Evolutionary conservation across 371 early-diverging fungal genomes (phyloP).

Genomic region (Gilbertella persicaria): DNA sequence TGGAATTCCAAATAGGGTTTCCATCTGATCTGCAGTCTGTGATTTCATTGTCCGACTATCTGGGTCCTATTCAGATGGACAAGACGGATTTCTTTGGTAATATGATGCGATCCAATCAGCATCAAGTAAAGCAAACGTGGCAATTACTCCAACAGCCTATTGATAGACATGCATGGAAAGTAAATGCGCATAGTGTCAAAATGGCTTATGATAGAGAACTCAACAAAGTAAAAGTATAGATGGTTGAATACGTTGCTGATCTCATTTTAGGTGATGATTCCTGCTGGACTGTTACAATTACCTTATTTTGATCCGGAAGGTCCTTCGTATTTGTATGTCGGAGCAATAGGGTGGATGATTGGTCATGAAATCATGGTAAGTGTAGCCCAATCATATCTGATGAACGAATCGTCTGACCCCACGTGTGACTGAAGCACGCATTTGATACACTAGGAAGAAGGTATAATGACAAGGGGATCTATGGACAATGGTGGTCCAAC

Average conservation of each 20-base stretch:
- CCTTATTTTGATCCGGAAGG: conserved; percentile 51
- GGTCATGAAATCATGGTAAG: conserved; percentile 65
- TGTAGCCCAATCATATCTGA: conserved; percentile 14
- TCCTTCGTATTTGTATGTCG: conserved; percentile 56
- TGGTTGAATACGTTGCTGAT: not conserved
- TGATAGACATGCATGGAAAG: conserved; percentile 49
- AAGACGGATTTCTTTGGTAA: conserved; percentile 50
- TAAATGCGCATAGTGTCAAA: conserved; percentile 54
- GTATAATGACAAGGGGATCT: conserved; percentile 49
- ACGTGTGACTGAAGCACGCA: conserved; percentile 45
- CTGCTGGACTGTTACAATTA: conserved; percentile 52
- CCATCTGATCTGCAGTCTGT: conserved; percentile 50
- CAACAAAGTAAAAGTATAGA: conserved; percentile 24
- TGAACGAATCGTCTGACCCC: conserved; percentile 11
- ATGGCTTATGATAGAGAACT: conserved; percentile 33
- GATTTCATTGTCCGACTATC: conserved; percentile 47
- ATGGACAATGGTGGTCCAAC: conserved; percentile 67
- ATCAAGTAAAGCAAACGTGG: conserved; percentile 26
- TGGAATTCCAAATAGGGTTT: conserved; percentile 45
- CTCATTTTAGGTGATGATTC: conserved; percentile 48
- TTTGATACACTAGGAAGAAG: conserved; percentile 60
- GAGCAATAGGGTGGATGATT: conserved; percentile 58
- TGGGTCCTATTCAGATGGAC: conserved; percentile 34
- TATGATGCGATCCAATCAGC: conserved; percentile 30
- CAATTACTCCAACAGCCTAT: conserved; percentile 23